Percentiles rank a stretch among this genome's conserved stretches.
phyloP scores from a whole-genome alignment of 495 filamentous ascomycete species.

The Chaetomium tenue region DNA sequence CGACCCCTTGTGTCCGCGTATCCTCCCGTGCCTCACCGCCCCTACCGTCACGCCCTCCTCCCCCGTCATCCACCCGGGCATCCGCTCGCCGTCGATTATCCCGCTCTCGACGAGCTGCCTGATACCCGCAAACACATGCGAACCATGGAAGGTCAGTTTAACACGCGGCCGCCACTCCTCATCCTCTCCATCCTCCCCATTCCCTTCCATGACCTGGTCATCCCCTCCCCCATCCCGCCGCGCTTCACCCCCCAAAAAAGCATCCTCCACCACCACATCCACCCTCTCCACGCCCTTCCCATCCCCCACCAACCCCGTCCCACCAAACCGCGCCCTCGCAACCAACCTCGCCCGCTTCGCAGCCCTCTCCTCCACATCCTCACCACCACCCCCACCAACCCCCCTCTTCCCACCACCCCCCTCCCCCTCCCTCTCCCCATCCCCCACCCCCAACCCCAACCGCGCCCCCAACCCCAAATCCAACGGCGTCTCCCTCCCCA shows the following conservation, averaged over 20 bases:
- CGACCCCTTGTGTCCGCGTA: conserved; percentile 50
- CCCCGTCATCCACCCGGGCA: conserved; percentile 91
- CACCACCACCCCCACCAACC: conserved; percentile 19
- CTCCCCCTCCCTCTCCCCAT: conserved; percentile 8
- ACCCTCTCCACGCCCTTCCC: conserved; percentile 59
- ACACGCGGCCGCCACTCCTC: conserved; percentile 56
- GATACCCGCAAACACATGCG: conserved; percentile 79
- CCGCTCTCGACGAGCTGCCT: conserved; percentile 72
- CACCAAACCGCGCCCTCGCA: conserved; percentile 58
- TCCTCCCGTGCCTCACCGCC: conserved; percentile 61
- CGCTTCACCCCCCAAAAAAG: conserved; percentile 49
- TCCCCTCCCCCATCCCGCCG: conserved; percentile 36
- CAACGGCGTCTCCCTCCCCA: conserved; percentile 56
- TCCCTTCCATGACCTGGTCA: conserved; percentile 23
- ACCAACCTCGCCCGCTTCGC: conserved; percentile 47
- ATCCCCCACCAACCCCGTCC: conserved; percentile 48
- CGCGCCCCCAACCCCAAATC: conserved; percentile 48
- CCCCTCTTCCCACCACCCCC: conserved; percentile 10
- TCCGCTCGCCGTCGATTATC: conserved; percentile 66
- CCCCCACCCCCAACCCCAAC: conserved; percentile 28
- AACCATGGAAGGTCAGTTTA: conserved; percentile 65
- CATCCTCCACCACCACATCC: conserved; percentile 59
- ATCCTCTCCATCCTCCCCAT: conserved; percentile 34
- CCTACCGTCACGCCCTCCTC: conserved; percentile 77
- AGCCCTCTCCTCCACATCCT: conserved; percentile 36